These are phyloP conservation scores for Cladosporium sp. DNA, from an alignment of 2,329 filamentous ascomycete genomes.

Conservation along the genomic window DNA sequence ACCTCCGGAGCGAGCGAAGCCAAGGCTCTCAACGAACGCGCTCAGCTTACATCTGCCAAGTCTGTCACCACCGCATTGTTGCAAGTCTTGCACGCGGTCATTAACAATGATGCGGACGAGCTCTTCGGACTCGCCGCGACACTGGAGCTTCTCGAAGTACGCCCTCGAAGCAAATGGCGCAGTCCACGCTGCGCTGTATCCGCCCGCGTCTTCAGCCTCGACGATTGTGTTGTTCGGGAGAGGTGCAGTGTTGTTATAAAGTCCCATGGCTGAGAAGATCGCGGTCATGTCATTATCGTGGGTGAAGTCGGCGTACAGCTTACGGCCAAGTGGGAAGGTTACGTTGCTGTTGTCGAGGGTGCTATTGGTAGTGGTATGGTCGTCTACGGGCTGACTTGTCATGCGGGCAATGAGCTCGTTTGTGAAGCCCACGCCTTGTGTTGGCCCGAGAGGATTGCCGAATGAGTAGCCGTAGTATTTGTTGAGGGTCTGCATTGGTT, in stretches of 20 bases:
- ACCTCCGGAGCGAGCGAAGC: constrained; percentile 68
- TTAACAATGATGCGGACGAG: constrained; percentile 78
- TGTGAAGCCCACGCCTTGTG: constrained; percentile 80
- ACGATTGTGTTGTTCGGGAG: constrained; percentile 44
- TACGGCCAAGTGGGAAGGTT: constrained; percentile 67
- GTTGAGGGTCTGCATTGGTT: constrained; percentile 54
- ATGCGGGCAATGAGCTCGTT: constrained; percentile 84
- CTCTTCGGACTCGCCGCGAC: constrained; percentile 58
- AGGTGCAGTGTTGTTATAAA: constrained; percentile 64
- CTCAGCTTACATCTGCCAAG: constrained; percentile 66
- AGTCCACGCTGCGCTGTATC: constrained; percentile 71
- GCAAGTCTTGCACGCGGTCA: constrained; percentile 70
- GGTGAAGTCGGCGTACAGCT: constrained; percentile 83
- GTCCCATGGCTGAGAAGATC: constrained; percentile 70
- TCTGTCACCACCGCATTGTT: constrained; percentile 65
- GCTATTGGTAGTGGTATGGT: constrained; percentile 70
- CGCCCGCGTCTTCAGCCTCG: constrained; percentile 52
- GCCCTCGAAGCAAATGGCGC: constrained; percentile 78
- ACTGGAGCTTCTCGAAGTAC: constrained; percentile 85
- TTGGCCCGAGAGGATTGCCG: constrained; percentile 74
- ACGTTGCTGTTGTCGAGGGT: constrained; percentile 64
- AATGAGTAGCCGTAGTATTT: constrained; percentile 81
- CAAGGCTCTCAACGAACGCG: constrained; percentile 69
- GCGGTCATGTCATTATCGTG: constrained; percentile 85
- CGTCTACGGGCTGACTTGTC: constrained; percentile 63